Base-by-base conservation (phyloP, 164 flowering plant species). In the Berberis thunbergii region DNA sequence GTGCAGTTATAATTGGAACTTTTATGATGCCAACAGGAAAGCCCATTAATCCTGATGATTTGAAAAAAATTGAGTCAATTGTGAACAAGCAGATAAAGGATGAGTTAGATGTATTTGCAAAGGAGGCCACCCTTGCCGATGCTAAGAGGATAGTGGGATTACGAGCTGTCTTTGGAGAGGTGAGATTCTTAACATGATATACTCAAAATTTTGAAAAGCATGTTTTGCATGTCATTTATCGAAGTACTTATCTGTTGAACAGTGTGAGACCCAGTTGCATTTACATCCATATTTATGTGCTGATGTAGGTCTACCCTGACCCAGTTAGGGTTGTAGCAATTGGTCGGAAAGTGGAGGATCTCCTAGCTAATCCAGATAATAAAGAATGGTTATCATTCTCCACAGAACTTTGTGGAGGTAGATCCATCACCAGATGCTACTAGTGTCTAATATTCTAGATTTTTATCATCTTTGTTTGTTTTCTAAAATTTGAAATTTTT, bases 161-260 rank as follows among this genome's bases (percentile, higher is more conserved):
- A 61, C 80, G 99, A 52, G 99, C 97, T 61, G 99, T 95, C 59
- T 95, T 95, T 88, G 99, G 99, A 59, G 99, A 95, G 81, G 99
- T 94, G 81, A 76, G 83, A 55, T 73, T 6, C 60, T 68, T 73
- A 1, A n/a, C 58, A 42, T 39, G 4, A 26, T 6, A 42, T 3
- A 39, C 9, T 13, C 41, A 26, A n/a, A n/a, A 48, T 48, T 2
- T 48, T 48, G 5, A 6, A 6, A 11, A 6, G 50, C 26, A 26
- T 26, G 0, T 26, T 26, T 26, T 26, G 26, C 26, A 26, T 26
- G 26, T 26, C 26, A 26, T 26, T 26, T 26, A 26, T 26, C 26
- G 26, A 26, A 26, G 26, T 26, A 26, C 26, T 26, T 26, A 26
- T 26, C 26, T 26, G 26, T 26, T 26, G 26, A 26, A 26, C 26